These are phyloP conservation scores for Chrysoporthe deuterocubensis DNA, from an alignment of 2,329 filamentous ascomycete genomes.

Conservation along the genomic window DNA sequence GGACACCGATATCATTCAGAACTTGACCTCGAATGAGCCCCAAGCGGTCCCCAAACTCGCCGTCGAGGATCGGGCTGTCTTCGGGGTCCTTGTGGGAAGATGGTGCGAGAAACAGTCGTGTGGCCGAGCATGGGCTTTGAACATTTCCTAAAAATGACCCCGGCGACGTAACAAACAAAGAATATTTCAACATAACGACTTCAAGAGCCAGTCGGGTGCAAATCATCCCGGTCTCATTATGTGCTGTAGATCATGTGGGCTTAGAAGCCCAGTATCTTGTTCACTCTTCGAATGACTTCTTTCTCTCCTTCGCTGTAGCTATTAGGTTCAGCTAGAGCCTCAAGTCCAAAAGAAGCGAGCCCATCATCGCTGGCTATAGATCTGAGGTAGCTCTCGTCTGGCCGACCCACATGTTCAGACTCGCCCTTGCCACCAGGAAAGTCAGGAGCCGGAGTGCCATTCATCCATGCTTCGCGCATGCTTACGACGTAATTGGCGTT, in stretches of 20 bases:
- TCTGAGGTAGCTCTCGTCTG: constrained; percentile 31
- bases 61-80: background rate
- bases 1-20: too few species aligned
- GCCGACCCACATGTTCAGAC: constrained; percentile 53
- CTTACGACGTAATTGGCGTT: constrained; percentile 73
- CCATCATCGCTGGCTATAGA: constrained; percentile 13
- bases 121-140: background rate
- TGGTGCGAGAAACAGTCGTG: background rate
- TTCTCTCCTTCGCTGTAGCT: constrained; percentile 17
- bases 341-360: constrained; percentile 22
- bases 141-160: background rate
- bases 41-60: background rate
- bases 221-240: background rate
- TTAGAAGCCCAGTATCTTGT: constrained; percentile 21
- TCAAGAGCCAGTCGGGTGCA: background rate
- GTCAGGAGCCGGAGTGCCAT: constrained; percentile 70
- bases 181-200: background rate
- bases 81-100: background rate
- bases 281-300: constrained; percentile 23
- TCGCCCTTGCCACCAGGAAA: constrained; percentile 76
- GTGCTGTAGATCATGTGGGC: background rate
- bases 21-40: background rate
- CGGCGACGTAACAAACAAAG: background rate
- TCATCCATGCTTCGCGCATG: constrained; percentile 72
- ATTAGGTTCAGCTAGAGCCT: constrained; percentile 11